Percentiles rank a stretch among this genome's conserved stretches.
Conservation (phyloP, 1,284 basidiomycete genomes). For the Trichosporon asahii region DNA sequence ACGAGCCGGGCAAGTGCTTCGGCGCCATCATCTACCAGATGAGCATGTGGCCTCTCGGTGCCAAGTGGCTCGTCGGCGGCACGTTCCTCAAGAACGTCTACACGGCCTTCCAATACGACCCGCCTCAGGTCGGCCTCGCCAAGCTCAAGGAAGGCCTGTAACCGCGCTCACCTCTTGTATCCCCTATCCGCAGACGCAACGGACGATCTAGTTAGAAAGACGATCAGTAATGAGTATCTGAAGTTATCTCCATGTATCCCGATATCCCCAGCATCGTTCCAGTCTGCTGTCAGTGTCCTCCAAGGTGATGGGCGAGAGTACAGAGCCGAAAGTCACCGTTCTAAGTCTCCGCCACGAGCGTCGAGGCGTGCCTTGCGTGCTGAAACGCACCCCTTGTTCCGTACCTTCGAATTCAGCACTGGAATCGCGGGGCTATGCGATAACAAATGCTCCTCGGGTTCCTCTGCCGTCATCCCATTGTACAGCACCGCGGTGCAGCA, state of each 20-base stretch:
- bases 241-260: no score
- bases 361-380: neutral
- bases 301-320: no score
- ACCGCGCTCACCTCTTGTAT: neutral
- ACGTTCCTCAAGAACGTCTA: slow-evolving; percentile 25
- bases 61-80: slow-evolving; percentile 18
- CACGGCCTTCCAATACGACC: slow-evolving; percentile 11
- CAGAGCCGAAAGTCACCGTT: no score
- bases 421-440: neutral
- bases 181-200: neutral
- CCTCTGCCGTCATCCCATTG: neutral
- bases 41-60: neutral
- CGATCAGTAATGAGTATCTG: neutral
- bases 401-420: neutral
- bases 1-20: neutral
- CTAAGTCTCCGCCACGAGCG: no score
- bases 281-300: no score
- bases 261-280: no score
- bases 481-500: no score
- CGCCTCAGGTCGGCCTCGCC: slow-evolving; percentile 17
- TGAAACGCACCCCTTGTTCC: neutral
- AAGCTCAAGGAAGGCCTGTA: slow-evolving; percentile 6
- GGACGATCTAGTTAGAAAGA: no score
- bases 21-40: neutral
- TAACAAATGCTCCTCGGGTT: neutral